Conservation (phyloP, 352 stramenopile species). For the Hyphochytrium catenoides region DNA sequence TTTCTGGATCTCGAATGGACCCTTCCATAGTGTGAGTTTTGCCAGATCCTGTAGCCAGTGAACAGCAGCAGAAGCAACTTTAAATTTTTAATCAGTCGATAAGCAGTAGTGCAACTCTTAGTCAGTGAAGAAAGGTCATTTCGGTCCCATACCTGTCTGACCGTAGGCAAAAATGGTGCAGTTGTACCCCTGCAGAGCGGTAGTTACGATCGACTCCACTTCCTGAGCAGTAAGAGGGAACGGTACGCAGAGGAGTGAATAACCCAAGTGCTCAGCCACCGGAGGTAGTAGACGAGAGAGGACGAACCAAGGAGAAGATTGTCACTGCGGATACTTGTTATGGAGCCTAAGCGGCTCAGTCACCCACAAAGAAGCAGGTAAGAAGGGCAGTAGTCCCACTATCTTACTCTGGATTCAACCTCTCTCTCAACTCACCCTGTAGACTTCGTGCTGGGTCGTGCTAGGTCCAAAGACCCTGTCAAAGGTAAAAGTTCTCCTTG, state of each 20-base stretch:
- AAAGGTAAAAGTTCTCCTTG: conserved; percentile 2
- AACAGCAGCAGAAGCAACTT: too few species aligned
- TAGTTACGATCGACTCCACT: too few species aligned
- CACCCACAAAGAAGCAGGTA: too few species aligned
- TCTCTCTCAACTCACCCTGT: conserved; percentile 4
- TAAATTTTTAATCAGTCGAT: too few species aligned
- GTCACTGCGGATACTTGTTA: too few species aligned
- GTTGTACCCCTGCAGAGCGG: conserved; percentile 6
- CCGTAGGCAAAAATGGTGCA: conserved; percentile 7
- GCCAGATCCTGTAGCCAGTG: too few species aligned
- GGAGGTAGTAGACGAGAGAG: background rate
- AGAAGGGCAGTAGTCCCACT: too few species aligned
- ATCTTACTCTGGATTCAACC: too few species aligned
- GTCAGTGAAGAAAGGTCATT: too few species aligned
- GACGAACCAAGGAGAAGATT: too few species aligned
- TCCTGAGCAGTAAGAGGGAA: conserved; percentile 3
- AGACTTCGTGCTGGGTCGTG: conserved; percentile 6
- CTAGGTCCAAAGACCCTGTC: conserved; percentile 6
- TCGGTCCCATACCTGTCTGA: conserved; percentile 3
- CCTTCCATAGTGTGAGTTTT: conserved; percentile 9
- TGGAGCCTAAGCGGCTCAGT: too few species aligned
- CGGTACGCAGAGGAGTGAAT: conserved; percentile 1
- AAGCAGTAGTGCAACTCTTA: too few species aligned
- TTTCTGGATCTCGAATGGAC: background rate
- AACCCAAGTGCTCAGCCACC: background rate